Percentiles rank a stretch among this genome's conserved stretches.
Conservation (phyloP, 768 basidiomycete genomes). For the Termitomyces sp. region DNA sequence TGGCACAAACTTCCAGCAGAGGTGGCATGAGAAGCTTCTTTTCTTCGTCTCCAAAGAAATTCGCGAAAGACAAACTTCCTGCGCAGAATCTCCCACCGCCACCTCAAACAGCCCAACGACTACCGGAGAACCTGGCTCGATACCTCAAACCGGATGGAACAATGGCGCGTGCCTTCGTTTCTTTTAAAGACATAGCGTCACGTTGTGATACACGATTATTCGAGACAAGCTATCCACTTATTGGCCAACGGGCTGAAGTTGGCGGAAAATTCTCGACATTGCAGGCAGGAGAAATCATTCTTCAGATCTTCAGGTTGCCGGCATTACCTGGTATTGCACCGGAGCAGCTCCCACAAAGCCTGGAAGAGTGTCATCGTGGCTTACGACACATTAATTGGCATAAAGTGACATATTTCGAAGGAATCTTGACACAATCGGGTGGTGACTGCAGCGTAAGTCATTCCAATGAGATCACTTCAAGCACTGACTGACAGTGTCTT, state of each 20-base stretch:
- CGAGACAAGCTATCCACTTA: conserved; percentile 77
- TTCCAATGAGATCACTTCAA: neutral
- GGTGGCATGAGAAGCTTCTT: conserved; percentile 75
- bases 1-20: conserved; percentile 46
- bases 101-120: conserved; percentile 34
- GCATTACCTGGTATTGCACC: conserved; percentile 77
- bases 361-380: conserved; percentile 89
- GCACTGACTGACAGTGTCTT: neutral
- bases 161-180: conserved; percentile 80
- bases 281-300: conserved; percentile 80
- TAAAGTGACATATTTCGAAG: conserved; percentile 90
- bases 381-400: conserved; percentile 90
- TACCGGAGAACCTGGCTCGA: conserved; percentile 73
- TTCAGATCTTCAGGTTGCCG: conserved; percentile 89
- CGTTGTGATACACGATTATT: conserved; percentile 83
- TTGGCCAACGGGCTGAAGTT: conserved; percentile 62
- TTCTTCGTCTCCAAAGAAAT: conserved; percentile 67
- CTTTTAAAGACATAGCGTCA: conserved; percentile 80
- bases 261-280: conserved; percentile 54
- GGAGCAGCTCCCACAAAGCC: conserved; percentile 79
- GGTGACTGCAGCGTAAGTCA: conserved; percentile 83
- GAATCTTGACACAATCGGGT: conserved; percentile 86
- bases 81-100: conserved; percentile 28
- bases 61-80: conserved; percentile 40
- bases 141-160: conserved; percentile 85